Evolutionary conservation across 495 filamentous ascomycete species (phyloP), one percentile per base, ranked within the genome.

Genomic region (Filosporella fistucella): DNA sequence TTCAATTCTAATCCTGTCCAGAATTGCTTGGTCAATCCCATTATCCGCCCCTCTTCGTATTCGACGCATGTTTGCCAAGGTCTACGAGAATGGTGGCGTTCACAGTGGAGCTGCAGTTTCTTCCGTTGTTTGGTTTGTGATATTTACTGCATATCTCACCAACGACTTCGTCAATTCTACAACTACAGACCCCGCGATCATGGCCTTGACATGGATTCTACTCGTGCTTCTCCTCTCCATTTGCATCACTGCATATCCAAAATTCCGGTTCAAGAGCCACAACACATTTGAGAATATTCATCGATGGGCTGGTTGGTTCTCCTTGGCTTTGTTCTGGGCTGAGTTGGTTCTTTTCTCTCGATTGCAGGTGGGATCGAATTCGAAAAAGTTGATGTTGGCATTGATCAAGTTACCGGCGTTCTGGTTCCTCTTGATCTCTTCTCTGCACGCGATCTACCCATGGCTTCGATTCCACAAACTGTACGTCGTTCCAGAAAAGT

Each of bases 51-150:
- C 87, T 0, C 66, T 88, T 28, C 65, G 70, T 29, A 64, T 87
- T 34, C 83, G 87, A 24, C 72, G 72, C 0, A 65, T 80, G n/a
- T 73, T 77, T 0, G 82, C 85, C 23, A 88, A 89, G 55, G 71
- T 88, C 3, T 90, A 88, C 59, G 80, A 86, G 32, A 84, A 85
- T 60, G 88, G 88, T 23, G 88, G 88, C 13, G 70, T 88, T 7
- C 87, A 91, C 58, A 84, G 77, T 53, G 84, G 84, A 16, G 84
- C 82, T 40, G 85, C 81, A 17, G 68, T 86, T 3, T 80, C 81
- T 12, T 75, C 82, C 1, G 71, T 81, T 0, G 59, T 82, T 21
- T 93, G 88, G 88, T 89, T 86, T 63, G 55, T 80, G 20, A 52
- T 65, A 7, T 70, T 70, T 39, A 65, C 71, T 1, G 60, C 66